Evolutionary conservation across 768 basidiomycete genomes (phyloP), one percentile per base, ranked within the genome.

Genomic region (Mycena latifolia): DNA sequence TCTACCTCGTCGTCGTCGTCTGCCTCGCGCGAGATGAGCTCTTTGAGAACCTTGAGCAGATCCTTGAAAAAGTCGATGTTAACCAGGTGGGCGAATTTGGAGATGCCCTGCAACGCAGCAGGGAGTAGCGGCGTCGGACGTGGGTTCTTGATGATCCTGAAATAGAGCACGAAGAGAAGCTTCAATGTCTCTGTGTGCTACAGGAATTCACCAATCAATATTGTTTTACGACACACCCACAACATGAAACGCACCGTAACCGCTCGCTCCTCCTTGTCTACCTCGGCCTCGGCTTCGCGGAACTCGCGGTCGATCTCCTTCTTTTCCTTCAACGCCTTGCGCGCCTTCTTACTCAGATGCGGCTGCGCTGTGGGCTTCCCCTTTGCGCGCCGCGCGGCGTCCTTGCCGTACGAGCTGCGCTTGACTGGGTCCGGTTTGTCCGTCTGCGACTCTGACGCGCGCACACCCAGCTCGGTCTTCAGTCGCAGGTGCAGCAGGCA

Each of bases 21-120:
- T 46, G 69, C 66, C 45, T 85, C 82, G 66, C 87, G 88, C 55
- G 81, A 74, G 72, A 96, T 88, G 63, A 96, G 86, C 63, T 85
- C 85, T 79, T 93, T 93, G 35, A 99, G 83, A 7, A 96, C 94
- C 58, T 88, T 84, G 82, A 99, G 86, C 51, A 99, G 84, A 79
- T 99, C 98, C 74, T 92, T 91, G 88, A 99, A 99, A 81, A 99
- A 99, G 77, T 99, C 96, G 71, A 99, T 88, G 78, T 98, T 99
- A 77, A 99, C 95, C 63, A 98, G 88, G 76, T 99, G 98, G 1
- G 97, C 92, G 74, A 94, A 99, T 80, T 89, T 91, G 3, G 96
- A 90, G 72, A 99, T 92, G 66, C 98, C 98, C 73, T 92, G 90
- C 68, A 99, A 84, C 46, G 96, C 96, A 33, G 92, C 87, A 24